These are phyloP conservation scores for Haberlea rhodopensis DNA, from an alignment of 257 asterid genomes.

Conservation along the genomic window DNA sequence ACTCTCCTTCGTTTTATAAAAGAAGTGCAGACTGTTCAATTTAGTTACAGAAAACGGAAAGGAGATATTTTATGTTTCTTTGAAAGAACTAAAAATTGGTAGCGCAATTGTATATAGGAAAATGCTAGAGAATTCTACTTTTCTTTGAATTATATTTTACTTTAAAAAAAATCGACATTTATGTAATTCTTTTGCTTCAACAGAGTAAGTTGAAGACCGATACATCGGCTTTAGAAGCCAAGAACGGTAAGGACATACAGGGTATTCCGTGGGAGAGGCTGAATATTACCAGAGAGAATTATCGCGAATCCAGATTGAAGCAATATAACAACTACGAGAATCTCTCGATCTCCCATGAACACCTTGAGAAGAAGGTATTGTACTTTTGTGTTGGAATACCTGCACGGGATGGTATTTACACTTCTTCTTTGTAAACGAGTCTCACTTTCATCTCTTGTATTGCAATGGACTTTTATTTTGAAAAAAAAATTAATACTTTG, in stretches of 20 bases:
- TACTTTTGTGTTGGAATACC: neutral
- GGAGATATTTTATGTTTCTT: neutral
- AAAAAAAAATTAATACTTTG: neutral
- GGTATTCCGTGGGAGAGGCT: slow-evolving; percentile 97
- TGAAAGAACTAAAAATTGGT: neutral
- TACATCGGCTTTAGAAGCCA: slow-evolving; percentile 77
- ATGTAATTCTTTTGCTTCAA: neutral
- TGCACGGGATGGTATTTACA: neutral
- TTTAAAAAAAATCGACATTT: neutral
- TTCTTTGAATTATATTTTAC: neutral
- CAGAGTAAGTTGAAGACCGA: slow-evolving; percentile 59
- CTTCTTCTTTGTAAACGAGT: neutral
- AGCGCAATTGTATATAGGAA: neutral
- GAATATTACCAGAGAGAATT: slow-evolving; percentile 66
- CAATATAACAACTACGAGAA: slow-evolving; percentile 77
- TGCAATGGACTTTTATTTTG: too few relatives aligned
- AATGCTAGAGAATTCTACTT: neutral
- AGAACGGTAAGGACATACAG: slow-evolving; percentile 91
- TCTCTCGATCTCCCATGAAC: slow-evolving; percentile 50
- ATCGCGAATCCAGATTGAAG: slow-evolving; percentile 71
- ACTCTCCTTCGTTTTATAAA: too few relatives aligned
- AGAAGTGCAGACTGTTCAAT: too few relatives aligned
- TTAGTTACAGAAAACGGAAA: too few relatives aligned
- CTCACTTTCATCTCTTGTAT: neutral
- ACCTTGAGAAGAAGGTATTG: slow-evolving; percentile 66